Conservation (phyloP, 2,329 filamentous ascomycete species). For the Phyllosticta capitalensis region DNA sequence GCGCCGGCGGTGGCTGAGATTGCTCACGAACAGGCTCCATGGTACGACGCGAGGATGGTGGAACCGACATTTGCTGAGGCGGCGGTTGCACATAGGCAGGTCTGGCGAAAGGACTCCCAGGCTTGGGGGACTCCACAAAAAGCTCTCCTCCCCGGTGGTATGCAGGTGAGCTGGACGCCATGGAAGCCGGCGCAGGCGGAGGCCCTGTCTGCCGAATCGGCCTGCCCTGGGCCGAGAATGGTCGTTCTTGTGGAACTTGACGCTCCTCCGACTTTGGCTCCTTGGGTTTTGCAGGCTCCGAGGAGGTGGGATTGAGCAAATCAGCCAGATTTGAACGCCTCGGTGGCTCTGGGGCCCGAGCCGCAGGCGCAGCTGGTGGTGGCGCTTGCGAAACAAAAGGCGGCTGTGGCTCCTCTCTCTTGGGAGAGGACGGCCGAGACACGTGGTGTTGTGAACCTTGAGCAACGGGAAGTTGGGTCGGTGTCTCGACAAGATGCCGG, state of each 20-base stretch:
- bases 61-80: constrained; percentile 6
- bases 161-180: constrained; percentile 3
- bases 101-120: constrained; percentile 4
- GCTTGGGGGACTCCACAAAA: background rate
- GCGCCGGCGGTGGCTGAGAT: constrained; percentile 5
- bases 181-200: background rate
- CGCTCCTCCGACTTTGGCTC: constrained; percentile 5
- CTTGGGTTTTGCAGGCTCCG: constrained; percentile 2
- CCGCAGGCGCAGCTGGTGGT: background rate
- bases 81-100: constrained; percentile 1
- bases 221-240: constrained; percentile 5
- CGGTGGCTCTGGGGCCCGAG: constrained; percentile 14
- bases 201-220: constrained; percentile 4
- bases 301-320: constrained; percentile 23
- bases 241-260: constrained; percentile 4
- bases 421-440: constrained; percentile 3
- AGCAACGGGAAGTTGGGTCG: constrained; percentile 15
- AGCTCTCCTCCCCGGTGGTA: constrained; percentile 3
- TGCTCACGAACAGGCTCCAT: constrained; percentile 1
- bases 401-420: constrained; percentile 8
- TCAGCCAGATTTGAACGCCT: constrained; percentile 30
- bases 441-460: constrained; percentile 5
- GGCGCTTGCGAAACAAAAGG: background rate
- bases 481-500: constrained; percentile 19
- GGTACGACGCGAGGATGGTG: constrained; percentile 1